Evolutionary conservation across 2,329 filamentous ascomycete genomes (phyloP).

Genomic region (Cytospora chrysosperma): DNA sequence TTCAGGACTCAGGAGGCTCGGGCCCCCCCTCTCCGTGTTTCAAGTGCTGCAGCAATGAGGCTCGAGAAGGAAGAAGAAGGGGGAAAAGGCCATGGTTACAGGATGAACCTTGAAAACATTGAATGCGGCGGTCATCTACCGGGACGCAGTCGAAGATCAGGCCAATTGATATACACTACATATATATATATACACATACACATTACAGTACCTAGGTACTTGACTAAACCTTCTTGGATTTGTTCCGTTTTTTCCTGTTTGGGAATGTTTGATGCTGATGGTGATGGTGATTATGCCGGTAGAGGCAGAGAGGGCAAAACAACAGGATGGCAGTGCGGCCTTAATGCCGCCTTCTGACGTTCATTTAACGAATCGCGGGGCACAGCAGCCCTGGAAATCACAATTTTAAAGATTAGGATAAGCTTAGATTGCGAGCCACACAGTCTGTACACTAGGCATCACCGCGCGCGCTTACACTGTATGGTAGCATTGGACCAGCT

Average conservation of each 20-base stretch:
- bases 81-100: not conserved
- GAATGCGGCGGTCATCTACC: not conserved
- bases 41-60: slow-evolving; percentile 9
- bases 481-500: not conserved
- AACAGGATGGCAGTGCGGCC: not conserved
- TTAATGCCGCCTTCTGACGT: not conserved
- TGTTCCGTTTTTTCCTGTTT: not conserved
- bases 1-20: not conserved
- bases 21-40: not conserved
- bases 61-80: not conserved
- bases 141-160: not conserved
- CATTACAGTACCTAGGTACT: no score
- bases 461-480: not conserved
- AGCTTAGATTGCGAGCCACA: slow-evolving; percentile 10
- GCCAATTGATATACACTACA: no score
- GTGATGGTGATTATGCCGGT: not conserved
- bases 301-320: not conserved
- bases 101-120: no score
- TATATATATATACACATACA: no score
- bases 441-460: not conserved
- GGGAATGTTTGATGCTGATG: not conserved
- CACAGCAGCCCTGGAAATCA: not conserved
- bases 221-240: no score
- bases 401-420: slow-evolving; percentile 16
- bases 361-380: slow-evolving; percentile 1